phyloP scores from a whole-genome alignment of 805 yeast species.

The Cyberlindnera maritima region DNA sequence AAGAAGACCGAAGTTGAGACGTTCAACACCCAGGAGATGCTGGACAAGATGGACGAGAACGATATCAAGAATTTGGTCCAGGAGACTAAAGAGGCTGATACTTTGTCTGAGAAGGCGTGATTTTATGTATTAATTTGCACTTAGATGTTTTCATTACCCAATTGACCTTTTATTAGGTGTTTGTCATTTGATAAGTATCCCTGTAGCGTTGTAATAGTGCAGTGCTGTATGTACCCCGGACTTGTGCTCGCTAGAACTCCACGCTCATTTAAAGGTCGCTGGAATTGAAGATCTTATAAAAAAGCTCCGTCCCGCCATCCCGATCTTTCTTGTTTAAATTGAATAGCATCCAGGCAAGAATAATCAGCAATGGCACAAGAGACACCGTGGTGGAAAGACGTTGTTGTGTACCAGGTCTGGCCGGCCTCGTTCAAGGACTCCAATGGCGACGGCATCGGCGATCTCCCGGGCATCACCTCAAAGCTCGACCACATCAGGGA shows the following conservation, averaged over 20 bases:
- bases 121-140: neutral
- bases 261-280: neutral
- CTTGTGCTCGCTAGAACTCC: neutral
- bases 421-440: conserved; percentile 61
- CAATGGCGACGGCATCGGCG: conserved; percentile 59
- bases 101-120: neutral
- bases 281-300: neutral
- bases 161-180: too few relatives aligned
- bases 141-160: neutral
- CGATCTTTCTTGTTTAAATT: too few relatives aligned
- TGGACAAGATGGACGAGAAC: conserved; percentile 18
- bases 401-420: conserved; percentile 57
- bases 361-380: neutral
- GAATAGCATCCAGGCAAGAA: neutral
- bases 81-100: conserved; percentile 4
- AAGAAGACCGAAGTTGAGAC: conserved; percentile 22
- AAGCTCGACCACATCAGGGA: conserved; percentile 48
- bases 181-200: too few relatives aligned
- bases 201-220: too few relatives aligned
- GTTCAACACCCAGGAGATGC: conserved; percentile 21
- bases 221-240: neutral
- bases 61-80: conserved; percentile 18
- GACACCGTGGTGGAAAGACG: conserved; percentile 52
- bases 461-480: conserved; percentile 50
- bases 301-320: neutral